Base-by-base conservation (phyloP, 164 flowering plant genomes). In the Tinospora cordifolia region DNA sequence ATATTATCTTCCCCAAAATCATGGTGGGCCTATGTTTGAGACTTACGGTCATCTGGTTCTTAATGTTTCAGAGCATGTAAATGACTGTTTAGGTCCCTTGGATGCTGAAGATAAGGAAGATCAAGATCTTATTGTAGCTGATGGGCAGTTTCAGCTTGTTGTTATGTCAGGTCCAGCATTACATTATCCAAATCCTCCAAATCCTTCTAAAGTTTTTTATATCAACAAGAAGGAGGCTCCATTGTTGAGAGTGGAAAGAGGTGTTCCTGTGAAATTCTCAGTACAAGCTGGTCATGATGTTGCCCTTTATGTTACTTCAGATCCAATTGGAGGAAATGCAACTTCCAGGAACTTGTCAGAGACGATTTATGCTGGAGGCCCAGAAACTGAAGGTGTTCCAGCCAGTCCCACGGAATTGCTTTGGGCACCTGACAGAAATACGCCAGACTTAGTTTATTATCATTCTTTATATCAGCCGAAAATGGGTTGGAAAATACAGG, bases 401-500 rank as follows among this genome's bases (percentile, higher is more conserved):
- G 88, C 97, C 22, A 92, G 91, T 73, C 99, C 99, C 7, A 84
- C 60, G 60, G 97, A 92, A 38, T 82, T 94, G 66, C 69, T 76
- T 66, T 94, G 99, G 99, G 72, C 81, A 13, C 99, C 99, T 27
- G 88, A 90, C 57, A 75, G 99, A 77, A 94, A 94, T 75, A 94
- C 97, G 3, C 99, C 99, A 1, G 95, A 94, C 80, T 88, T 79
- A 68, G 92, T 94, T 49, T 94, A 83, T 72, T 94, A 94, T 73
- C 97, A 92, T 5, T 92, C 97, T 1, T 59, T 87, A 62, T 94
- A 70, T 75, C 79, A 73, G 14, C 84, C 75, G 74, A 94, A 94
- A 75, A 94, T 94, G 99, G 99, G 99, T 30, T 94, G 97, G 97
- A 94, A 80, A 79, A 83, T 92, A 74, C 87, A 90, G 81, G 99